These are phyloP conservation scores for Stachybotrys echinatus DNA, from an alignment of 2,329 filamentous ascomycete genomes.

Conservation along the genomic window DNA sequence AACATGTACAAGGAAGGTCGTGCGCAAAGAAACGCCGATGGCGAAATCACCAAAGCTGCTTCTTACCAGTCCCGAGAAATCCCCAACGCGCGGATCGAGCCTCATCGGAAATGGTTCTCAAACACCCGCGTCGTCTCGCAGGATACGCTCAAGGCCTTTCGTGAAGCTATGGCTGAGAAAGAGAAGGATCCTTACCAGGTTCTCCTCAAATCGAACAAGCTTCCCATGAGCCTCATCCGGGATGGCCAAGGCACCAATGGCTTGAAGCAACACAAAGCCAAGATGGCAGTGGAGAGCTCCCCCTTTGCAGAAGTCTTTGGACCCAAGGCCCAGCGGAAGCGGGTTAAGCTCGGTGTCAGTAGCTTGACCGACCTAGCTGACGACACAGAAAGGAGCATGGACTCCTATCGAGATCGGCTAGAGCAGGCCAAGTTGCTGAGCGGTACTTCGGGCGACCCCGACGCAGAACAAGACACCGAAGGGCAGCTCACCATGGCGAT, in stretches of 20 bases:
- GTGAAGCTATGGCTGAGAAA: constrained; percentile 87
- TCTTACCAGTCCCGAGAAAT: constrained; percentile 77
- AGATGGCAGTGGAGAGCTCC: constrained; percentile 84
- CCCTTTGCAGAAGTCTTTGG: constrained; percentile 89
- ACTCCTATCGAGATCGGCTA: constrained; percentile 72
- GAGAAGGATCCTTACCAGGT: constrained; percentile 88
- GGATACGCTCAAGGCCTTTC: constrained; percentile 79
- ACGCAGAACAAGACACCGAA: constrained; percentile 40
- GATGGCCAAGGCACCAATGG: constrained; percentile 73
- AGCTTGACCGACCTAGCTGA: constrained; percentile 78
- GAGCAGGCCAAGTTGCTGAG: constrained; percentile 75
- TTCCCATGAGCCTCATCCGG: constrained; percentile 89
- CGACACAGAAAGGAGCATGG: constrained; percentile 73
- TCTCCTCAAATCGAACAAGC: constrained; percentile 93
- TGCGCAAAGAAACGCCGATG: constrained; percentile 72
- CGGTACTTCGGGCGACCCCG: constrained; percentile 56
- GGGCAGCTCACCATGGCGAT: constrained; percentile 53
- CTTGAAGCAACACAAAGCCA: constrained; percentile 86
- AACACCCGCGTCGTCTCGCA: constrained; percentile 89
- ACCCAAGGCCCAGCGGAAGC: constrained; percentile 86
- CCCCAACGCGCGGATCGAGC: constrained; percentile 83
- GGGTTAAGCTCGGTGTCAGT: constrained; percentile 81
- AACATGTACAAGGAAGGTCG: constrained; percentile 90
- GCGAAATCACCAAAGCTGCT: constrained; percentile 80
- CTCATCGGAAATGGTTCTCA: constrained; percentile 96